A percentile compares a stretch with the other conserved stretches of the same genome.
These are phyloP conservation scores for Zygotorulaspora florentina DNA, from an alignment of 805 yeast genomes.

Conservation along the genomic window DNA sequence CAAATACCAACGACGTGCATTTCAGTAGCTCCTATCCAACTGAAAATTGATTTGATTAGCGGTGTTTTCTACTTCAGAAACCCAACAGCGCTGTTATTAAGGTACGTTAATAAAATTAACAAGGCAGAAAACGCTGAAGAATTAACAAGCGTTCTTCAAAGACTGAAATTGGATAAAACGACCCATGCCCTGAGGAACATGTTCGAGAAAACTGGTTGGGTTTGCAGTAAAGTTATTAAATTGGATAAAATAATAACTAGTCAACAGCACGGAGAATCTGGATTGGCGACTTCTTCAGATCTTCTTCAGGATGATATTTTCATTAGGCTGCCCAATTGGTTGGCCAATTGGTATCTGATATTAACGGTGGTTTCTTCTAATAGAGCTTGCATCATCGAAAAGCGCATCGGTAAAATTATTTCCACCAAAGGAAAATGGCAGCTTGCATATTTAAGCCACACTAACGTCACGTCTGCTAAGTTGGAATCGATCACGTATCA, in stretches of 20 bases:
- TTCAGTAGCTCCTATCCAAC: conserved; percentile 30
- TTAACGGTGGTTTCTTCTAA: conserved; percentile 33
- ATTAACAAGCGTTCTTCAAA: conserved; percentile 26
- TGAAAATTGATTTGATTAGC: conserved; percentile 32
- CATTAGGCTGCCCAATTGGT: conserved; percentile 35
- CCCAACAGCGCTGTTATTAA: conserved; percentile 29
- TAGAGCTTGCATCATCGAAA: conserved; percentile 31
- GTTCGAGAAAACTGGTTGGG: conserved; percentile 38
- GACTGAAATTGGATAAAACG: conserved; percentile 32
- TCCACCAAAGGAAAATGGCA: conserved; percentile 34
- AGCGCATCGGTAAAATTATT: conserved; percentile 33
- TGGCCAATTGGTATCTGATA: conserved; percentile 35
- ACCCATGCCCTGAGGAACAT: conserved; percentile 30
- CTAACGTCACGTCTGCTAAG: conserved; percentile 23
- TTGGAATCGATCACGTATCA: conserved; percentile 35
- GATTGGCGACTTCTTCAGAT: conserved; percentile 1
- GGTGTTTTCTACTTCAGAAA: conserved; percentile 34
- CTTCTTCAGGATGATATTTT: conserved; percentile 30
- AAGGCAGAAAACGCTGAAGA: conserved; percentile 27
- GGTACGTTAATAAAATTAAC: conserved; percentile 30
- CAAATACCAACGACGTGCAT: conserved; percentile 35
- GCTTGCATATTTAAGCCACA: conserved; percentile 28
- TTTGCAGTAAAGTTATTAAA: conserved; percentile 27
- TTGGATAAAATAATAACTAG: conserved; percentile 23
- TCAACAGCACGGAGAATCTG: conserved; percentile 8